Conservation (phyloP, 2,329 filamentous ascomycete species). For the Byssochlamys sp. region DNA sequence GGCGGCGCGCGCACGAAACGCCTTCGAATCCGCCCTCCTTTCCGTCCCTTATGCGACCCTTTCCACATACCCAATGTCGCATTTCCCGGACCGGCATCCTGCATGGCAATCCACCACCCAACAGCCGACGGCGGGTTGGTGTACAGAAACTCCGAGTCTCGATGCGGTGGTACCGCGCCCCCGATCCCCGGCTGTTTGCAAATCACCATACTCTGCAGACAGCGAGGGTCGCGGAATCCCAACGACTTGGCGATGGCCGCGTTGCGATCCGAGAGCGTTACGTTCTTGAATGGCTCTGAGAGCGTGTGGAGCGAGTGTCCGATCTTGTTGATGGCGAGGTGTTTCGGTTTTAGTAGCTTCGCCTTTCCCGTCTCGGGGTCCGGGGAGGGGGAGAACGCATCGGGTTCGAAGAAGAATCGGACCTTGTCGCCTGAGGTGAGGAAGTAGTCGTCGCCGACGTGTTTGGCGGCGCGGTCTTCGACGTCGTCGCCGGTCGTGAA, state of each 20-base stretch:
- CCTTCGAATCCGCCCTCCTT: conserved; percentile 57
- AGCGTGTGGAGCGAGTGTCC: conserved; percentile 66
- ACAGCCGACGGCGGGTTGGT: conserved; percentile 81
- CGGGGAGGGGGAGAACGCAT: conserved; percentile 53
- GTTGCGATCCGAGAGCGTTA: conserved; percentile 41
- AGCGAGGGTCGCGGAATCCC: conserved; percentile 64
- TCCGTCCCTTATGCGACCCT: conserved; percentile 56
- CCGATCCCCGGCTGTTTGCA: conserved; percentile 97
- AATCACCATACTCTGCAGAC: conserved; percentile 92
- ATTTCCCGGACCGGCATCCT: conserved; percentile 79
- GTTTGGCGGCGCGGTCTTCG: conserved; percentile 41
- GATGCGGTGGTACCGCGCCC: conserved; percentile 79
- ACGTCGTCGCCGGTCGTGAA: conserved; percentile 75
- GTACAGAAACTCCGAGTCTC: conserved; percentile 87
- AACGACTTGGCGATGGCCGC: conserved; percentile 59
- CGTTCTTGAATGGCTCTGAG: conserved; percentile 54
- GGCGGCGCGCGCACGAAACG: conserved; percentile 60
- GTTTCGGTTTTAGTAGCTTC: conserved; percentile 65
- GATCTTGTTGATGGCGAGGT: conserved; percentile 80
- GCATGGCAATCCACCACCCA: conserved; percentile 94
- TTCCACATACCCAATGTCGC: conserved; percentile 80
- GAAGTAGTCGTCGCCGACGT: conserved; percentile 94
- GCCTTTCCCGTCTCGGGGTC: conserved; percentile 42
- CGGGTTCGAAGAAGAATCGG: conserved; percentile 94
- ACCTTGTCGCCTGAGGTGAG: conserved; percentile 80